Evolutionary conservation across 2,329 filamentous ascomycete species (phyloP), one percentile per base, ranked within the genome.

Genomic region (Ophiocordyceps sinensis): DNA sequence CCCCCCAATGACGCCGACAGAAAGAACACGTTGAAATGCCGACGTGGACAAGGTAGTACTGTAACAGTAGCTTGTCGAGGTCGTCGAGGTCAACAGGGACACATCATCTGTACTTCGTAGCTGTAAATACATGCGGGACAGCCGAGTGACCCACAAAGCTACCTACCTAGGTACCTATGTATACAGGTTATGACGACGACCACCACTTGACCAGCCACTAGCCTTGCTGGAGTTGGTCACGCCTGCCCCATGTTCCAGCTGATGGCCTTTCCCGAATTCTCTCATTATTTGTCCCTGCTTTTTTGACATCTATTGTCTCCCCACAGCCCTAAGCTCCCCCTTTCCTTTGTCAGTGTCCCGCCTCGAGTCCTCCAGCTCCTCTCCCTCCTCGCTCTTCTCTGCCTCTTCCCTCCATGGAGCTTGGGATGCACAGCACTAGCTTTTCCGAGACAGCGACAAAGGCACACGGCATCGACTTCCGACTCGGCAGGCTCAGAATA

Each of bases 331-430:
- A 35, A 35, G 23, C 23, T 26, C 23, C 23, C 32, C 15, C 17
- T 17, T 32, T 32, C 15, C 17, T 17, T 32, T 32, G 30, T 13
- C 13, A 14, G 8, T 28, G 5, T 12, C n/a, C 21, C 23, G 23
- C 30, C 30, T 15, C 30, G 30, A 32, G 13, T 7, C 30, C n/a
- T 8, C 12, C 30, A 32, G n/a, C 12, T 32, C 34, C 12, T 11
- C 35, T 37, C 28, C 23, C 14, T 26, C 36, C 19, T 21, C 17
- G 8, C 17, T 35, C n/a, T 35, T 15, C 32, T 15, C 32, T 41
- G 31, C 41, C 31, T 41, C 29, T 14, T 36, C 21, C 39, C 36
- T 37, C 26, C 38, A 43, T 43, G 42, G 39, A 41, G 23, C 23
- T 28, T 38, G 37, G 26, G 12, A 29, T 38, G 28, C n/a, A 19